Evolutionary conservation across 2,329 filamentous ascomycete genomes (phyloP).

Genomic region (Alternaria sp.): DNA sequence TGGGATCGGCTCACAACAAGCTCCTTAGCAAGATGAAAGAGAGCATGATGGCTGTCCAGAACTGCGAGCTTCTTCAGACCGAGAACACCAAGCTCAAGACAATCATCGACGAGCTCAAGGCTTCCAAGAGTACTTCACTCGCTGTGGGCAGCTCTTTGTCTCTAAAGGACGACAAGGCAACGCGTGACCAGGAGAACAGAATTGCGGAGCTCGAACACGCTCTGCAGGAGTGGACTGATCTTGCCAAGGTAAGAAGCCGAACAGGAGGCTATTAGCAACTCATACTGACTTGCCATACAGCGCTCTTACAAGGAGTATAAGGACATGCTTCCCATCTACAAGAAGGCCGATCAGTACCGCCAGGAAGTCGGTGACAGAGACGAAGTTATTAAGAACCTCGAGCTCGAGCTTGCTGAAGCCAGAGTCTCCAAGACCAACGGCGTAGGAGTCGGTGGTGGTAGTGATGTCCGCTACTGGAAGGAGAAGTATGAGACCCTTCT

Average conservation of each 20-base stretch:
- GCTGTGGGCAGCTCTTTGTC: background rate
- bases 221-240: conserved; percentile 32
- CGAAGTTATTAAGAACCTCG: conserved; percentile 27
- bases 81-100: conserved; percentile 22
- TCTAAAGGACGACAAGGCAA: conserved; percentile 4
- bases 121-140: conserved; percentile 2
- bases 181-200: conserved; percentile 21
- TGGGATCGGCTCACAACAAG: conserved; percentile 23
- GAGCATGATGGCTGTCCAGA: conserved; percentile 8
- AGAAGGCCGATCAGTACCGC: conserved; percentile 32
- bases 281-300: conserved; percentile 7
- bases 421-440: conserved; percentile 27
- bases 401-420: conserved; percentile 27
- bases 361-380: conserved; percentile 26
- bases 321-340: conserved; percentile 31
- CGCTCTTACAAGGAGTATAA: conserved; percentile 40
- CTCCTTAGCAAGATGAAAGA: conserved; percentile 21
- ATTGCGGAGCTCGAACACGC: conserved; percentile 20
- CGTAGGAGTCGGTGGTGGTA: conserved; percentile 3
- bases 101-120: conserved; percentile 6
- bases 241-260: conserved; percentile 24
- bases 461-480: conserved; percentile 37
- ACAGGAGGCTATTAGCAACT: background rate
- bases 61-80: conserved; percentile 1
- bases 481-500: conserved; percentile 38